Percentiles rank a stretch among this genome's conserved stretches.
phyloP scores from a whole-genome alignment of 192 early-diverging fungal genomes.

The Paraglomus brasilianum region DNA sequence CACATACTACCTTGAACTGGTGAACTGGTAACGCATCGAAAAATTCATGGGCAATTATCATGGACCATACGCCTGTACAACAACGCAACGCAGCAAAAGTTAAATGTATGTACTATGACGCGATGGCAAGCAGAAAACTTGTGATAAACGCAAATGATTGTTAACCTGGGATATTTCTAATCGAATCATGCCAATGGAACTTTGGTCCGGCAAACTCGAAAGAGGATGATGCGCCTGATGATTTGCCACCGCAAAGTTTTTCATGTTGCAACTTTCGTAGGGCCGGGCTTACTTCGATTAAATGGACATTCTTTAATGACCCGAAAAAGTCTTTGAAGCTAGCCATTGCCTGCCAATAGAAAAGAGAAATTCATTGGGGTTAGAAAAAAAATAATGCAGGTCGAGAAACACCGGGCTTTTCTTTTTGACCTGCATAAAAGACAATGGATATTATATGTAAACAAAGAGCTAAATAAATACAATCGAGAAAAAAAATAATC shows the following conservation, averaged over 20 bases:
- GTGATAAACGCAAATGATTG: background rate
- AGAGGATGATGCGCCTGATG: slow-evolving; percentile 34
- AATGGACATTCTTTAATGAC: slow-evolving; percentile 63
- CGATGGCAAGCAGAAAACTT: background rate
- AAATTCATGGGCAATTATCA: slow-evolving; percentile 93
- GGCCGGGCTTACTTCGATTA: slow-evolving; percentile 84
- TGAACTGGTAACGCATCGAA: slow-evolving; percentile 95
- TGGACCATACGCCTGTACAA: slow-evolving; percentile 51
- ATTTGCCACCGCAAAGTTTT: slow-evolving; percentile 44
- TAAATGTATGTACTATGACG: background rate
- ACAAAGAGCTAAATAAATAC: background rate
- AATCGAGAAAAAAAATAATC: background rate
- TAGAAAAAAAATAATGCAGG: too few relatives aligned
- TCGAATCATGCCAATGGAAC: slow-evolving; percentile 67
- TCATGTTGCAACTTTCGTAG: slow-evolving; percentile 66
- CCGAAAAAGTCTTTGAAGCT: slow-evolving; percentile 68
- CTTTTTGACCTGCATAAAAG: too few relatives aligned
- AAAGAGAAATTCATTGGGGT: background rate
- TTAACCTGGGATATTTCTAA: slow-evolving; percentile 62
- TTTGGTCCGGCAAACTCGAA: slow-evolving; percentile 43
- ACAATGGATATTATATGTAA: too few relatives aligned
- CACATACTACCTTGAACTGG: slow-evolving; percentile 64
- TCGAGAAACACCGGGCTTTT: too few relatives aligned
- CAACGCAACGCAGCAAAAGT: background rate
- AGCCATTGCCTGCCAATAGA: slow-evolving; percentile 45